phyloP scores from a whole-genome alignment of 1,139 yeast genomes.

The Hyphopichia burtonii region DNA sequence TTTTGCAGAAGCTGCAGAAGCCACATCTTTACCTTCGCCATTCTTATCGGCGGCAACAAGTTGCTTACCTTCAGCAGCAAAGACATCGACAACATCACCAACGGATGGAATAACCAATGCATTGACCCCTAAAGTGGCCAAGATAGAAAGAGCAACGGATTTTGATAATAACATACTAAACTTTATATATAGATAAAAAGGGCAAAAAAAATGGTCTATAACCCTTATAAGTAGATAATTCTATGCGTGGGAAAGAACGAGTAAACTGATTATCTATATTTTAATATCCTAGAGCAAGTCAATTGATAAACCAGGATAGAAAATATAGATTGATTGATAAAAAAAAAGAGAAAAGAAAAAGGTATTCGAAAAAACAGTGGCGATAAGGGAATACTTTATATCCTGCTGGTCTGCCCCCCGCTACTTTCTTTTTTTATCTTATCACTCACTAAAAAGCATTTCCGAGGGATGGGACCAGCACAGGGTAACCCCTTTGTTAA shows the following conservation, averaged over 20 bases:
- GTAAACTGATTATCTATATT: background rate
- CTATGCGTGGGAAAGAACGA: too few relatives aligned
- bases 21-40: background rate
- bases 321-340: background rate
- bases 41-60: constrained; percentile 8
- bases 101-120: constrained; percentile 66
- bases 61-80: constrained; percentile 15
- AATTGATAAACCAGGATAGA: background rate
- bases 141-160: constrained; percentile 50
- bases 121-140: constrained; percentile 59
- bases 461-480: background rate
- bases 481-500: background rate
- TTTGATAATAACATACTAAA: constrained; percentile 43
- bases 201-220: too few relatives aligned
- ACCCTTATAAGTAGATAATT: too few relatives aligned
- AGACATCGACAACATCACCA: constrained; percentile 44
- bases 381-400: constrained; percentile 1
- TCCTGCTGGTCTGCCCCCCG: background rate
- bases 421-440: background rate
- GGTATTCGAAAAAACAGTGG: background rate
- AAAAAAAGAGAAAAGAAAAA: background rate
- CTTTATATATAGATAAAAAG: constrained; percentile 1
- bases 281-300: background rate
- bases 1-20: background rate
- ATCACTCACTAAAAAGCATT: background rate